phyloP scores from a whole-genome alignment of 768 basidiomycete genomes.

The Pulveroboletus frians region DNA sequence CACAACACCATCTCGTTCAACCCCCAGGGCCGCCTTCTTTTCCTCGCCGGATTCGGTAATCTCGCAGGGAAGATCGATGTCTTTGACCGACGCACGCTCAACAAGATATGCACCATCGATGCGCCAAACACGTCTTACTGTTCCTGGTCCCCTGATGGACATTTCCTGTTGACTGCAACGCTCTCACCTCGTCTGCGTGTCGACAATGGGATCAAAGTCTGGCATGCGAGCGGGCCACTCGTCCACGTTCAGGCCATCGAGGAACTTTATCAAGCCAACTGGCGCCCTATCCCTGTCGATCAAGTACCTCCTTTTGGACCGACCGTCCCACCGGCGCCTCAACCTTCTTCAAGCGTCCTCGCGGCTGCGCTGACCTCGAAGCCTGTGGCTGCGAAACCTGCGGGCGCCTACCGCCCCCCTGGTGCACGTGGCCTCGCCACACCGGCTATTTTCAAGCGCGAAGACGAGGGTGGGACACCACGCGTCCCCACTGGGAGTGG shows the following conservation, averaged over 20 bases:
- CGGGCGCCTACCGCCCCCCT: conserved; percentile 90
- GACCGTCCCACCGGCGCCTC: conserved; percentile 62
- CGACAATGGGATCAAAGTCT: conserved; percentile 96
- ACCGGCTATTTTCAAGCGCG: conserved; percentile 83
- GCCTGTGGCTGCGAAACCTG: conserved; percentile 55
- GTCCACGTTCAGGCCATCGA: conserved; percentile 77
- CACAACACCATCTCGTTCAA: conserved; percentile 94
- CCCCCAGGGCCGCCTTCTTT: conserved; percentile 83
- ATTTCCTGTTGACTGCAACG: conserved; percentile 89
- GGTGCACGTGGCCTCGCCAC: conserved; percentile 88
- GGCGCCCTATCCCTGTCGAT: conserved; percentile 73
- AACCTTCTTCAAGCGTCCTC: conserved; percentile 54
- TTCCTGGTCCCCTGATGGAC: conserved; percentile 93
- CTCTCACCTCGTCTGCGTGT: conserved; percentile 94
- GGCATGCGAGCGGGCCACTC: conserved; percentile 88
- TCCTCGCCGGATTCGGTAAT: conserved; percentile 95
- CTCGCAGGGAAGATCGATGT: conserved; percentile 91
- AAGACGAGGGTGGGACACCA: conserved; percentile 78
- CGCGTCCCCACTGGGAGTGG: conserved; percentile 39
- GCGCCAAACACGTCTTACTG: conserved; percentile 93
- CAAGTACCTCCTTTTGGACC: conserved; percentile 62
- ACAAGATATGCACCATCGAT: conserved; percentile 73
- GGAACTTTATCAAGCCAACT: conserved; percentile 85
- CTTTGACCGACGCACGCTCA: conserved; percentile 81
- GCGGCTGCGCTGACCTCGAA: conserved; percentile 47